A percentile compares a stretch with the other conserved stretches of the same genome.
Conservation (phyloP, 208 protist genomes). For the Leptomonas pyrrhocoris region DNA sequence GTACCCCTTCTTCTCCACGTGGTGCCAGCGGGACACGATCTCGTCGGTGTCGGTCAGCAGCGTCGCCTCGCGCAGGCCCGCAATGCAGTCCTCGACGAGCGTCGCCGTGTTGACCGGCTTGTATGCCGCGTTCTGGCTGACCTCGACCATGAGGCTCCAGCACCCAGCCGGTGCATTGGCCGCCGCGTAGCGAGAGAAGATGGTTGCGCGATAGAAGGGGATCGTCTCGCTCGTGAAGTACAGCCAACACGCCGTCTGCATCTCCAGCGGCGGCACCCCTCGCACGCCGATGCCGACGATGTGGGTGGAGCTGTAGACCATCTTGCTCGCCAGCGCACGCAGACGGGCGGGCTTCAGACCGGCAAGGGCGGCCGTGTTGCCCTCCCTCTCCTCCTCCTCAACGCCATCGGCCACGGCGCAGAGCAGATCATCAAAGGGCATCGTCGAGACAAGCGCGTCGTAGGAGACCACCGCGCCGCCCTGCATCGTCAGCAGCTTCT, state of each 20-base stretch:
- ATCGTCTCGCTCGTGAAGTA: constrained; percentile 76
- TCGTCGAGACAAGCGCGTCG: constrained; percentile 58
- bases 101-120: constrained; percentile 39
- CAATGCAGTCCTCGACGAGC: constrained; percentile 55
- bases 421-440: constrained; percentile 61
- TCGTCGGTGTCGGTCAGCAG: constrained; percentile 48
- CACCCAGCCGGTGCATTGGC: constrained; percentile 56
- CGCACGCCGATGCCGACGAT: constrained; percentile 72
- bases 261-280: constrained; percentile 44
- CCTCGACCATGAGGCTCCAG: constrained; percentile 80
- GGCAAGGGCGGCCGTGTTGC: neutral
- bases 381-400: constrained; percentile 21
- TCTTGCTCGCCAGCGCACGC: constrained; percentile 42
- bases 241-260: constrained; percentile 72
- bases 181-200: constrained; percentile 77
- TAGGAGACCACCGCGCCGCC: constrained; percentile 44
- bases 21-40: constrained; percentile 60
- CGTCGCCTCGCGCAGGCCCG: constrained; percentile 34
- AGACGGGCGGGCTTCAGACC: constrained; percentile 22
- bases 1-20: constrained; percentile 74
- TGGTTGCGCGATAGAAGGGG: constrained; percentile 80
- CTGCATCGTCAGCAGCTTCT: constrained; percentile 42
- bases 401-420: constrained; percentile 30
- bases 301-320: constrained; percentile 64
- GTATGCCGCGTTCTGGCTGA: constrained; percentile 36